Percentiles rank a stretch among this genome's conserved stretches.
These are phyloP conservation scores for Arthrobotrys sinensis DNA, from an alignment of 2,329 filamentous ascomycete species.

Conservation along the genomic window DNA sequence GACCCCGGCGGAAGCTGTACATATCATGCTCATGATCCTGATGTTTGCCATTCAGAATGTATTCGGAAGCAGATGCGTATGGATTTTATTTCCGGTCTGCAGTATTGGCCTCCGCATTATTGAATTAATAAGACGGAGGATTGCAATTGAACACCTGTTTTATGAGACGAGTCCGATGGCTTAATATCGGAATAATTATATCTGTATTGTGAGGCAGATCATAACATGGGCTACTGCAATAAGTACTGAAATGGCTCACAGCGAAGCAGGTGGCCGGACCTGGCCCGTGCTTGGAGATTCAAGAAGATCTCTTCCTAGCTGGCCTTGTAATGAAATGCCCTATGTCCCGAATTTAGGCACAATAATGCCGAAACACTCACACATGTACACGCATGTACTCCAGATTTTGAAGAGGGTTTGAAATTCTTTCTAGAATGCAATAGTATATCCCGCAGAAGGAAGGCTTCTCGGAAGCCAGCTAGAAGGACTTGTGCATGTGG, in stretches of 20 bases:
- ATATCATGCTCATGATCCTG: conserved; percentile 1
- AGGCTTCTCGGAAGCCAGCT: conserved; percentile 10
- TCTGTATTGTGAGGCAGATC: neutral
- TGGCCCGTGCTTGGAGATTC: conserved; percentile 12
- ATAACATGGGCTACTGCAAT: neutral
- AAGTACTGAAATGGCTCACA: conserved; percentile 5
- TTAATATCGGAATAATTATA: conserved; percentile 10
- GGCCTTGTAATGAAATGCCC: neutral
- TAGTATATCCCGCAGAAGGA: conserved; percentile 15
- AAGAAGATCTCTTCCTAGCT: neutral
- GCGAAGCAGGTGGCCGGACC: neutral
- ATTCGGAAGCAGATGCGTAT: neutral
- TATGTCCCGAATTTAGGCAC: conserved; percentile 27
- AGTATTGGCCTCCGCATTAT: neutral
- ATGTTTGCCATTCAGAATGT: neutral
- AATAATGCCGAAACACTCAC: conserved; percentile 26
- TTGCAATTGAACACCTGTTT: neutral
- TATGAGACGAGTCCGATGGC: neutral
- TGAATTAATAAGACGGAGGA: neutral
- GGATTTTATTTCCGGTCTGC: too few species aligned
- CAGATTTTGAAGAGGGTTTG: neutral
- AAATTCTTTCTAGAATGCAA: neutral
- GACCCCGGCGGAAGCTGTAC: neutral
- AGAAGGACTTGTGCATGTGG: conserved; percentile 2
- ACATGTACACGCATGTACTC: too few species aligned